Evolutionary conservation across 169 alveolate genomes (phyloP).

Genomic region (Eimeria sp.): DNA sequence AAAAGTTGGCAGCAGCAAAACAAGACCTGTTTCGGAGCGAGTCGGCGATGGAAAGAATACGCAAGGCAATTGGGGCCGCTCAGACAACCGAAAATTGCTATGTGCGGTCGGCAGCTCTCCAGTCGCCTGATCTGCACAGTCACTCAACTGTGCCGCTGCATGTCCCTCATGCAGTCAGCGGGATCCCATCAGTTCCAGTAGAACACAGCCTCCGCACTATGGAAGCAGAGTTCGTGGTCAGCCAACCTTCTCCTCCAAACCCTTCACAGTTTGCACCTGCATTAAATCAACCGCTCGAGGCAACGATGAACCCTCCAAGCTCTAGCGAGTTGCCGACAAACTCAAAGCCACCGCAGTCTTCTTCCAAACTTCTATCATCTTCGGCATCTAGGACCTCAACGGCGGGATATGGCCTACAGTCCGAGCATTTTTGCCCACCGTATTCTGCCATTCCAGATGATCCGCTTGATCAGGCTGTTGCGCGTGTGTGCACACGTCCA

Average conservation of each 20-base stretch:
- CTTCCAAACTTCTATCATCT: neutral
- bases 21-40: constrained; percentile 63
- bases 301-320: neutral
- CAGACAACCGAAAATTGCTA: constrained; percentile 59
- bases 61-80: constrained; percentile 54
- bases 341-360: neutral
- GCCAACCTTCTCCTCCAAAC: neutral
- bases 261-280: neutral
- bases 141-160: constrained; percentile 1
- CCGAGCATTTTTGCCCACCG: constrained; percentile 15
- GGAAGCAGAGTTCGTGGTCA: constrained; percentile 24
- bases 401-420: neutral
- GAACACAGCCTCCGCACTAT: constrained; percentile 59
- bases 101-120: constrained; percentile 46
- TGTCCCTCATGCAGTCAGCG: neutral
- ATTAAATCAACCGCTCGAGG: neutral
- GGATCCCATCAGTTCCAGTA: constrained; percentile 29
- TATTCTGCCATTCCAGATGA: constrained; percentile 28
- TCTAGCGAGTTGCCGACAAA: neutral
- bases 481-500: constrained; percentile 4
- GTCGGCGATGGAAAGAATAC: constrained; percentile 58
- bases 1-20: constrained; percentile 67
- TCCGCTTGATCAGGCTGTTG: constrained; percentile 25
- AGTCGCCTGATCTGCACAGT: constrained; percentile 6
- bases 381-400: constrained; percentile 15